These are phyloP conservation scores for Phytophthora ohioensis DNA, from an alignment of 352 stramenopile genomes.

Conservation along the genomic window DNA sequence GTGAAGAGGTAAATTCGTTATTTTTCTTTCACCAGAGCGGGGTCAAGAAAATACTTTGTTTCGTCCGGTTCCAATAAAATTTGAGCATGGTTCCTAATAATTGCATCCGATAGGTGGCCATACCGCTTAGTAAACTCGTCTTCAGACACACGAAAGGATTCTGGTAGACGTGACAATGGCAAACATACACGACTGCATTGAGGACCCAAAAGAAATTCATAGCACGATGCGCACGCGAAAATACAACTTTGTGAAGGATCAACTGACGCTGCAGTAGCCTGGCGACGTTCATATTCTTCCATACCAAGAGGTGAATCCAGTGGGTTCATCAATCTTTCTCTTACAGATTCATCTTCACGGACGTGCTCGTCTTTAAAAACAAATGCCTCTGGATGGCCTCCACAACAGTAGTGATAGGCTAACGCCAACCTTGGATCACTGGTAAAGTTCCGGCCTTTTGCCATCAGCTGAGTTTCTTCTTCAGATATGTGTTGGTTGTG, in stretches of 20 bases:
- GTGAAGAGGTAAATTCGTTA: neutral
- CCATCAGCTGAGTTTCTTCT: neutral
- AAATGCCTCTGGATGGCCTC: neutral
- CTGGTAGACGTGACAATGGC: neutral
- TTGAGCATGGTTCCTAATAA: neutral
- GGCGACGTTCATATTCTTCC: neutral
- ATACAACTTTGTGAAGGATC: neutral
- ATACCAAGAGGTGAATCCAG: neutral
- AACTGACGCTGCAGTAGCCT: neutral
- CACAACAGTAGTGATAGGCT: conserved; percentile 6
- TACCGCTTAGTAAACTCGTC: neutral
- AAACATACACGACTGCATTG: neutral
- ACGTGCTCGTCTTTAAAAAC: conserved; percentile 1
- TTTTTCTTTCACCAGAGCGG: neutral
- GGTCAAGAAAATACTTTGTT: neutral
- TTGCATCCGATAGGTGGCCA: neutral
- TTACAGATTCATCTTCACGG: neutral
- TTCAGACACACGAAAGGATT: neutral
- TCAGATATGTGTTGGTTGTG: neutral
- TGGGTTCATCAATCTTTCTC: neutral
- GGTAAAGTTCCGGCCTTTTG: neutral
- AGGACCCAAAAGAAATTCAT: neutral
- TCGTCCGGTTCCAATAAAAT: neutral
- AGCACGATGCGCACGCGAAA: neutral
- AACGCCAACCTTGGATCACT: neutral